phyloP scores from a whole-genome alignment of 768 basidiomycete genomes.

The Imleria badia region DNA sequence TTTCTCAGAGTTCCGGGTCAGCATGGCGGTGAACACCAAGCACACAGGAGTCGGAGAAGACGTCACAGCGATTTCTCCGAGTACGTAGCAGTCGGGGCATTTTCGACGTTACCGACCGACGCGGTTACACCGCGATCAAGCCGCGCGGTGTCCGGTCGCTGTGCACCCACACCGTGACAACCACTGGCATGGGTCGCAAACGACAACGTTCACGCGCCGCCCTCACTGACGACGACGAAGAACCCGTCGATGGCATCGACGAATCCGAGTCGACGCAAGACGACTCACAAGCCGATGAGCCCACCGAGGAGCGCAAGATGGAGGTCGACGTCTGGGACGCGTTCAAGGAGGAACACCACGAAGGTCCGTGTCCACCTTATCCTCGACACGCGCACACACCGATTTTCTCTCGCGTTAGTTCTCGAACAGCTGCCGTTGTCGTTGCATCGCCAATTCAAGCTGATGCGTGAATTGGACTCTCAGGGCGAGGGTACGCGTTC shows the following conservation, averaged over 20 bases:
- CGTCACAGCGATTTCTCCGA: no score
- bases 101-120: neutral
- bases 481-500: slow-evolving; percentile 51
- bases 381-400: neutral
- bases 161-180: slow-evolving; percentile 8
- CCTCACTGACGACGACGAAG: slow-evolving; percentile 29
- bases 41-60: neutral
- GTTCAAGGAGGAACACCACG: slow-evolving; percentile 77
- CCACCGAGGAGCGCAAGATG: slow-evolving; percentile 38
- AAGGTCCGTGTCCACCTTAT: slow-evolving; percentile 45
- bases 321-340: slow-evolving; percentile 71
- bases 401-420: slow-evolving; percentile 39
- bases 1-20: no score
- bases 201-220: slow-evolving; percentile 47
- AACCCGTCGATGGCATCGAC: slow-evolving; percentile 16
- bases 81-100: no score
- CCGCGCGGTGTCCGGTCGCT: slow-evolving; percentile 4
- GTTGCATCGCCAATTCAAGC: slow-evolving; percentile 64
- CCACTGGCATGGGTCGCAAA: slow-evolving; percentile 43
- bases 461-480: slow-evolving; percentile 73
- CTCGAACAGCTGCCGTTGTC: slow-evolving; percentile 78
- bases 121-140: slow-evolving; percentile 2
- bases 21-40: no score
- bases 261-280: slow-evolving; percentile 12
- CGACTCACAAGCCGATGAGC: slow-evolving; percentile 5